Conservation (phyloP, 23 red algal genomes). For the Gracilaria vermiculophylla region DNA sequence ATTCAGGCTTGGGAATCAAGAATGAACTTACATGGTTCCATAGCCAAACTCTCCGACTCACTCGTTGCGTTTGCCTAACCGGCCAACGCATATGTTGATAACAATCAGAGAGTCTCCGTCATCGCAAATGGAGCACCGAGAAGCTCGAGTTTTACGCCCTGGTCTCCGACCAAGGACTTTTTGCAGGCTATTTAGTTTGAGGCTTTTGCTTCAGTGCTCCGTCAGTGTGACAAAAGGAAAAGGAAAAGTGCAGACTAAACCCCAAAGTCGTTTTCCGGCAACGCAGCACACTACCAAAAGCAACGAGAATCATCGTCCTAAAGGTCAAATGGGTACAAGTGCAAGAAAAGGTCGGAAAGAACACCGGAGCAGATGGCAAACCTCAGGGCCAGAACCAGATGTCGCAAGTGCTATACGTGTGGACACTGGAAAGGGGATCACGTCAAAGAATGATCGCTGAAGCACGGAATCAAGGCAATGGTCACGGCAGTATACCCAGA, state of each 20-base stretch:
- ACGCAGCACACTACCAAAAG: neutral
- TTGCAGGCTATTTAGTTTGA: neutral
- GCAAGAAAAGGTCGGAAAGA: neutral
- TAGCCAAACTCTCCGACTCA: neutral
- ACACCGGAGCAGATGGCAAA: slow-evolving; percentile 1
- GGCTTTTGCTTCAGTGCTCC: neutral
- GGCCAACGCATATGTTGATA: slow-evolving; percentile 24
- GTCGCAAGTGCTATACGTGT: slow-evolving; percentile 1
- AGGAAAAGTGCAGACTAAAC: too few species aligned
- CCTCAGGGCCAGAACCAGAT: slow-evolving; percentile 9
- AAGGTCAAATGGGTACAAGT: too few species aligned
- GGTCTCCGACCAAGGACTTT: slow-evolving; percentile 1
- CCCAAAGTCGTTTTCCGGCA: neutral
- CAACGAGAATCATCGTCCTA: too few species aligned
- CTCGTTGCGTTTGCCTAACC: slow-evolving; percentile 28
- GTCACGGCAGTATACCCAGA: neutral
- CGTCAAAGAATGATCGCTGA: neutral
- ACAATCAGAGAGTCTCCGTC: slow-evolving; percentile 34
- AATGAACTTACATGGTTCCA: neutral
- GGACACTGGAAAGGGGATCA: slow-evolving; percentile 34
- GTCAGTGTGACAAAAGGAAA: slow-evolving; percentile 21
- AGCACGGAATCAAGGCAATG: neutral
- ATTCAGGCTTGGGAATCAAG: slow-evolving; percentile 1
- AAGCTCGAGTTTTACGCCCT: neutral
- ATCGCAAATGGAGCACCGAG: neutral